Evolutionary conservation across 2,329 filamentous ascomycete species (phyloP), one percentile per base, ranked within the genome.

Genomic region (Fusarium subglutinans): DNA sequence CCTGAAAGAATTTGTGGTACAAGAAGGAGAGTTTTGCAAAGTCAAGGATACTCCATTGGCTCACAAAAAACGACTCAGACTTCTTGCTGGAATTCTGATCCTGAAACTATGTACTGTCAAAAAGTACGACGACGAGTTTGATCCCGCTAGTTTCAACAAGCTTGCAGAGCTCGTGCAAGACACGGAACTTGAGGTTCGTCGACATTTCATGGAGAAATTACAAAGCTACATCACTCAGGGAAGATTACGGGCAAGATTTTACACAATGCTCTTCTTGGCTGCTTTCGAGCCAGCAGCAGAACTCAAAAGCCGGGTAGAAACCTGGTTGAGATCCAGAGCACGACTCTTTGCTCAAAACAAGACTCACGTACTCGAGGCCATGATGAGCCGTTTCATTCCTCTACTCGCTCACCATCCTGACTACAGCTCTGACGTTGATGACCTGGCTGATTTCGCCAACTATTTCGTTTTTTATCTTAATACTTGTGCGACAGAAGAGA

Each of bases 331-430:
- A 58, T 96, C 95, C 50, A 90, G 95, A 20, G 91, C 92, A 14
- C 89, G 91, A 26, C 87, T 89, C 62, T 94, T 93, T 78, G 83
- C 83, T 64, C 86, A 87, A 38, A 86, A 81, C 74, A 90, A 83
- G 72, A 90, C 88, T 76, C 87, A 90, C 62, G 87, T 93, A 13
- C 90, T 99, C 85, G 96, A 98, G 82, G 89, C 91, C 28, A 89
- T 92, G 18, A 93, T 98, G 80, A 91, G 93, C 33, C 91, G 96
- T 14, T 88, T 98, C 40, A 87, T 99, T 59, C 96, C 95, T 55
- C 85, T 99, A 48, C 88, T 99, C 48, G 95, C 96, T 10, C 96
- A 98, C 80, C 96, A 99, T 81, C 95, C 95, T 3, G 96, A 99
- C 81, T 98, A 96, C 76, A 90, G 89, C 69, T 81, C 87, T 4